These are phyloP conservation scores for Rhizopus delemar DNA, from an alignment of 371 early-diverging fungal species.

Conservation along the genomic window DNA sequence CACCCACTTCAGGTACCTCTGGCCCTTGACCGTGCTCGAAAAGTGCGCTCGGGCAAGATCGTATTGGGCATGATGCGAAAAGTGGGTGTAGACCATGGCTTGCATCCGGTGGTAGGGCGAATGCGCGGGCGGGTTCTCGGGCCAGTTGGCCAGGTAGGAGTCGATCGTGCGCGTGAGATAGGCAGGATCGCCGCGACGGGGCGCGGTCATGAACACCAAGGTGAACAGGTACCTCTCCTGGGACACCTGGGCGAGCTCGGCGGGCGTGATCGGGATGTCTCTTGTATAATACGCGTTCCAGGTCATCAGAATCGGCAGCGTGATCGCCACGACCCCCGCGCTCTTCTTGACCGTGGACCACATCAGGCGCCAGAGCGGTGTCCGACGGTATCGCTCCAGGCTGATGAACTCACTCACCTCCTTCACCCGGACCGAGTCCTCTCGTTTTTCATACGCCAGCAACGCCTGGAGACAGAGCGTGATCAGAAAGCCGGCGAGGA, in stretches of 20 bases:
- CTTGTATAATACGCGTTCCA: conserved; percentile 44
- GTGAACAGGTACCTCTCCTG: conserved; percentile 55
- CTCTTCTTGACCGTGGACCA: conserved; percentile 36
- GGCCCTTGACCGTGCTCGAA: conserved; percentile 46
- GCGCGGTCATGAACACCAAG: conserved; percentile 63
- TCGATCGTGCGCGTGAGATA: conserved; percentile 53
- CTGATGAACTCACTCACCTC: conserved; percentile 36
- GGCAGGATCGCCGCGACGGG: conserved; percentile 54
- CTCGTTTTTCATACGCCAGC: conserved; percentile 31
- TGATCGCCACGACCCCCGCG: conserved; percentile 24
- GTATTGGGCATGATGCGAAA: conserved; percentile 54
- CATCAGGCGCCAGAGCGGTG: conserved; percentile 42
- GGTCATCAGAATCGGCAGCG: conserved; percentile 37
- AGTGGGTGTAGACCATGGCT: conserved; percentile 62
- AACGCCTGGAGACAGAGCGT: conserved; percentile 39
- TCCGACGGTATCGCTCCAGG: conserved; percentile 33
- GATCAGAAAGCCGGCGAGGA: conserved; percentile 50
- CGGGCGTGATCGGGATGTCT: conserved; percentile 38
- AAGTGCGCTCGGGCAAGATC: conserved; percentile 47
- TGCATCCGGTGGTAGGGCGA: conserved; percentile 57
- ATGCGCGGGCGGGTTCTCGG: conserved; percentile 40
- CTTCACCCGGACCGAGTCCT: conserved; percentile 30
- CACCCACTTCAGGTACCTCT: conserved; percentile 55
- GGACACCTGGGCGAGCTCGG: conserved; percentile 33
- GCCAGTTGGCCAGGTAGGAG: conserved; percentile 59